Evolutionary conservation across 176 grass and related monocot genomes (phyloP).

Genomic region (Oryza glumipatula): DNA sequence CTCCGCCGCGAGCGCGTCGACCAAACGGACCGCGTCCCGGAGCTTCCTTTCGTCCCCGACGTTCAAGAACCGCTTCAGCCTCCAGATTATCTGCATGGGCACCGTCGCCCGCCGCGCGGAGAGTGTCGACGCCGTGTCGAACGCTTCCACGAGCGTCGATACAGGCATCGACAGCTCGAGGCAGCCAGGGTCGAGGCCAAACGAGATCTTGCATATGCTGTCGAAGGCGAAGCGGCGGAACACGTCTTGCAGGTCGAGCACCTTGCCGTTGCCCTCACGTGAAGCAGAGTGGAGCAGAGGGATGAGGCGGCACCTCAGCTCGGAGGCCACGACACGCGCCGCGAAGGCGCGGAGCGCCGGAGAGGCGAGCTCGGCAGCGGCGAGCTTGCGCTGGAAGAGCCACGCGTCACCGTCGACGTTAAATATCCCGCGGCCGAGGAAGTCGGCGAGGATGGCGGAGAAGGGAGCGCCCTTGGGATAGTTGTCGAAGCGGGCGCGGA

Average conservation of each 20-base stretch:
- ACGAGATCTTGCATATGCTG: conserved; percentile 83
- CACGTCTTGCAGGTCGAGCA: conserved; percentile 80
- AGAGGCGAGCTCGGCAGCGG: conserved; percentile 56
- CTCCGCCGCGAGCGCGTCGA: conserved; percentile 67
- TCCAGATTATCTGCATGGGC: conserved; percentile 60
- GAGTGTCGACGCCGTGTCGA: conserved; percentile 71
- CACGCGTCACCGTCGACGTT: conserved; percentile 80
- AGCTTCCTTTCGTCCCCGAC: conserved; percentile 63
- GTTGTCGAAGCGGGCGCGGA: conserved; percentile 64
- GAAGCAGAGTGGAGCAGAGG: conserved; percentile 65
- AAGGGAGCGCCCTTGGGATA: conserved; percentile 80
- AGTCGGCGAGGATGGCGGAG: conserved; percentile 78
- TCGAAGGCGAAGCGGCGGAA: conserved; percentile 84
- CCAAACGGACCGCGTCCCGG: conserved; percentile 49
- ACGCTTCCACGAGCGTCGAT: conserved; percentile 56
- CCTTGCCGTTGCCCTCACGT: not conserved
- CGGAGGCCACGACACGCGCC: conserved; percentile 50
- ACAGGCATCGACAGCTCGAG: conserved; percentile 67
- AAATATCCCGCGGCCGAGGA: conserved; percentile 88
- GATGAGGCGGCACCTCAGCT: conserved; percentile 58
- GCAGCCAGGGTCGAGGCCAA: conserved; percentile 67
- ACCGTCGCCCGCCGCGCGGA: conserved; percentile 61
- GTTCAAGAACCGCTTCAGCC: conserved; percentile 69
- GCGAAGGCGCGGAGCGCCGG: conserved; percentile 53
- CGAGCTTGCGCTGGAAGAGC: conserved; percentile 80